Evolutionary conservation across 2,329 filamentous ascomycete genomes (phyloP).

Genomic region (Talaromyces sp.): DNA sequence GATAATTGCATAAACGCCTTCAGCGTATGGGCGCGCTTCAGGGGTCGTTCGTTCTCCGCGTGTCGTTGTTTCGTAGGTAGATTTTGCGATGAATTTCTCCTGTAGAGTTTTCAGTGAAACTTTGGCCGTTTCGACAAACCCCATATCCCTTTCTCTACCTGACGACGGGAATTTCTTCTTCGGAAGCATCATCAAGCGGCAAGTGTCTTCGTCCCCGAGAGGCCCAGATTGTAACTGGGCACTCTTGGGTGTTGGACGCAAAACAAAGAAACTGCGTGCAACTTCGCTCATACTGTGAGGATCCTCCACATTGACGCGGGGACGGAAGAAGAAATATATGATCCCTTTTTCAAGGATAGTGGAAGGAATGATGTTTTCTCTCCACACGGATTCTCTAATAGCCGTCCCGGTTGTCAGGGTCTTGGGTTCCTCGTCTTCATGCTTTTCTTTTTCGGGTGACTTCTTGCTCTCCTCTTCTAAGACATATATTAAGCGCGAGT

Average conservation of each 20-base stretch:
- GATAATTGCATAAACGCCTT: constrained; percentile 80
- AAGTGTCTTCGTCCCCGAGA: constrained; percentile 54
- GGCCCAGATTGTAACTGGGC: constrained; percentile 60
- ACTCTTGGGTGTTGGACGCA: constrained; percentile 67
- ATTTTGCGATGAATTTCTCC: constrained; percentile 62
- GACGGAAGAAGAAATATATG: constrained; percentile 85
- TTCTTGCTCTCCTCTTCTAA: constrained; percentile 13
- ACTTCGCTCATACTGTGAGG: constrained; percentile 67
- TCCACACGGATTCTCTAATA: constrained; percentile 46
- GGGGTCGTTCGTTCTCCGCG: constrained; percentile 62
- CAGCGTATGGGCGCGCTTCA: constrained; percentile 69
- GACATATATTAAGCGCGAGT: not conserved
- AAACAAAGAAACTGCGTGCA: constrained; percentile 71
- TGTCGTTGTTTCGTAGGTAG: constrained; percentile 72
- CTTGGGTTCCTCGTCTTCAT: constrained; percentile 9
- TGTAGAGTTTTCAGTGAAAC: constrained; percentile 64
- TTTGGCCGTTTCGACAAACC: constrained; percentile 73
- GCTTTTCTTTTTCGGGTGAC: not conserved
- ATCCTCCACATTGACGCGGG: constrained; percentile 67
- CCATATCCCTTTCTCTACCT: constrained; percentile 66
- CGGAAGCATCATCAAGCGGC: constrained; percentile 69
- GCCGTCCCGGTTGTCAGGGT: constrained; percentile 29
- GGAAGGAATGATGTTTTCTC: constrained; percentile 49
- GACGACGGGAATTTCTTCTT: constrained; percentile 77
- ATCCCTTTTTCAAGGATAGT: constrained; percentile 80